Conservation (phyloP, 2,329 filamentous ascomycete species). For the Huntiella moniliformis region DNA sequence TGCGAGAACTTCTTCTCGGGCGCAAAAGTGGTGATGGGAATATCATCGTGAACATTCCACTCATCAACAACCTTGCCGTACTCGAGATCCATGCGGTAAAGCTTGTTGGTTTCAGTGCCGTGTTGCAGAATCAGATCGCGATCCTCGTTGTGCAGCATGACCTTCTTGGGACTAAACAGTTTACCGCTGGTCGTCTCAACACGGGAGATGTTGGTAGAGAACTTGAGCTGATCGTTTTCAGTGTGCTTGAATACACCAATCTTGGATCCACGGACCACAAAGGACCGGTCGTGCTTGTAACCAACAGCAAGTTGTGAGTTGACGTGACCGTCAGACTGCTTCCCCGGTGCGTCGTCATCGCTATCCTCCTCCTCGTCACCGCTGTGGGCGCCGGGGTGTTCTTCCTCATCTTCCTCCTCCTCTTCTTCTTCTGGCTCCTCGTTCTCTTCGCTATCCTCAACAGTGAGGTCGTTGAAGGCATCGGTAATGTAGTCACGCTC, state of each 20-base stretch:
- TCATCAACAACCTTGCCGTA: conserved; percentile 96
- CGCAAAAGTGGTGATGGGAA: conserved; percentile 76
- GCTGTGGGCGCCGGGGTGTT: conserved; percentile 45
- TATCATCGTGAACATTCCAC: conserved; percentile 96
- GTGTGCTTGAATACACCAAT: conserved; percentile 99
- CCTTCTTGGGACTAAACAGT: conserved; percentile 84
- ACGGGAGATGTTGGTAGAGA: conserved; percentile 92
- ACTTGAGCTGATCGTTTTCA: conserved; percentile 77
- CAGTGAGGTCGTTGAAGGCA: conserved; percentile 81
- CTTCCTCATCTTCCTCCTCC: conserved; percentile 32
- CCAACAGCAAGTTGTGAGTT: conserved; percentile 92
- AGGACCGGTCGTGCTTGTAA: conserved; percentile 91
- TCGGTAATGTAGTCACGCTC: conserved; percentile 90
- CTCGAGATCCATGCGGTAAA: conserved; percentile 95
- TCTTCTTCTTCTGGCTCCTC: conserved; percentile 30
- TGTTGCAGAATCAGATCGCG: conserved; percentile 81
- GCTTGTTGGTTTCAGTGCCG: conserved; percentile 61
- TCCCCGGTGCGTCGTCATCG: conserved; percentile 45
- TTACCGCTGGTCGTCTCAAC: conserved; percentile 75
- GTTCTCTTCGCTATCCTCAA: conserved; percentile 51
- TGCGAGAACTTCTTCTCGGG: conserved; percentile 97
- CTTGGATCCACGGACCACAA: conserved; percentile 91
- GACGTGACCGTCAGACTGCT: conserved; percentile 57
- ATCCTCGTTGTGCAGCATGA: conserved; percentile 88
- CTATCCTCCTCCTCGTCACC: conserved; percentile 60